These are phyloP conservation scores for Coniochaeta sp. DNA, from an alignment of 2,329 filamentous ascomycete genomes.

Conservation along the genomic window DNA sequence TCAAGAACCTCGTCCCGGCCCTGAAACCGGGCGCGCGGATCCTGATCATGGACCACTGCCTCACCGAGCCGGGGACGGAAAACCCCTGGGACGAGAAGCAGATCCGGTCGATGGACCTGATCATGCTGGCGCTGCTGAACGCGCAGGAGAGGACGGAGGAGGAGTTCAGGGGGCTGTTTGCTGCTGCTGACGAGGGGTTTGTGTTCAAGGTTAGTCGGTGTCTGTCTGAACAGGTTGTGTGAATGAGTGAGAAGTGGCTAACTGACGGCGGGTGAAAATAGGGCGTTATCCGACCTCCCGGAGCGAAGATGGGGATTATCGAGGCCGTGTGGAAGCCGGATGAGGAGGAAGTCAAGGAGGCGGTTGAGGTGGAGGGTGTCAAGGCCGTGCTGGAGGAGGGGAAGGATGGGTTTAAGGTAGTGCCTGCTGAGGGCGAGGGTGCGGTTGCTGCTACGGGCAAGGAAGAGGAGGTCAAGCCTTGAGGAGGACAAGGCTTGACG, in stretches of 20 bases:
- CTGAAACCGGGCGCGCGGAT: constrained; percentile 47
- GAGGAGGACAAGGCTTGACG: too few relatives aligned
- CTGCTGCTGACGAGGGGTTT: constrained; percentile 27
- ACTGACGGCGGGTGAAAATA: constrained; percentile 8
- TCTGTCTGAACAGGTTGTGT: not conserved
- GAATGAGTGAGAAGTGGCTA: constrained; percentile 10
- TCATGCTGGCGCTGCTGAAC: constrained; percentile 36
- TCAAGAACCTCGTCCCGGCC: constrained; percentile 43
- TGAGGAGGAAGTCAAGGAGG: constrained; percentile 5
- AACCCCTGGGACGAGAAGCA: constrained; percentile 28
- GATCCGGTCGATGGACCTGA: constrained; percentile 32
- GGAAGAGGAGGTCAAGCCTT: not conserved
- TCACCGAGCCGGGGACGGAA: constrained; percentile 24
- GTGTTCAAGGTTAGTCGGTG: constrained; percentile 25
- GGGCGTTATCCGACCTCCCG: constrained; percentile 19
- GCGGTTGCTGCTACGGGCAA: not conserved
- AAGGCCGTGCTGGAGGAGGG: not conserved
- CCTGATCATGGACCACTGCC: constrained; percentile 32
- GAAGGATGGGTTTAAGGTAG: not conserved
- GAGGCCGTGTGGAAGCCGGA: constrained; percentile 25
- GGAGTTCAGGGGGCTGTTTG: constrained; percentile 36
- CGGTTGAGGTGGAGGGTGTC: not conserved
- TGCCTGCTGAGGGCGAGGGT: not conserved
- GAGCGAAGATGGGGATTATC: constrained; percentile 27
- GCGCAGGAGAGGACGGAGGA: constrained; percentile 33